phyloP scores from a whole-genome alignment of 441 rosid genomes.

The Eugenia klotzschiana region DNA sequence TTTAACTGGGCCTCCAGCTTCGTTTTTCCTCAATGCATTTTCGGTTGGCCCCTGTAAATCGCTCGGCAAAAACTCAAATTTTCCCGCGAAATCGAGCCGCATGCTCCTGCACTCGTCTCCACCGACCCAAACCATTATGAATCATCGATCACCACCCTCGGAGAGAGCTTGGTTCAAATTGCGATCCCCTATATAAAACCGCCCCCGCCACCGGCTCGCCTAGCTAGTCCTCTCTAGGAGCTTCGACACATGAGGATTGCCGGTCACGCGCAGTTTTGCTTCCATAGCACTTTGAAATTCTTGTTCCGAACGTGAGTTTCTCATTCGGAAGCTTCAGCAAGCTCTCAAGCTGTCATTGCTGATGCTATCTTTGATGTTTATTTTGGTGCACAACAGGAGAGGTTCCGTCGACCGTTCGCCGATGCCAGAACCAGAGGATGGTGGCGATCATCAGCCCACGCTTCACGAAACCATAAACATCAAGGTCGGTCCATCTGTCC shows the following conservation, averaged over 20 bases:
- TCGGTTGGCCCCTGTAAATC: not conserved
- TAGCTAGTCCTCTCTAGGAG: not conserved
- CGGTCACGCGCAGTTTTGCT: not conserved
- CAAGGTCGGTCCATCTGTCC: conserved; percentile 26
- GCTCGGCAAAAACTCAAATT: not conserved
- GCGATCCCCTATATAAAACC: no score
- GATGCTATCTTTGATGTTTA: not conserved
- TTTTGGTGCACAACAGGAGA: conserved; percentile 23
- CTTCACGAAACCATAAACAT: conserved; percentile 52
- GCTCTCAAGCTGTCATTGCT: not conserved
- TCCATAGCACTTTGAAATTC: not conserved
- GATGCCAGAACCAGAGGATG: conserved; percentile 41
- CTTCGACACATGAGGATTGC: not conserved
- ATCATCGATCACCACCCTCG: not conserved
- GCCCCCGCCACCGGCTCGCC: no score
- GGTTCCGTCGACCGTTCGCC: conserved; percentile 54
- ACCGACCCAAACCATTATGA: not conserved
- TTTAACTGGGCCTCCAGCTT: not conserved
- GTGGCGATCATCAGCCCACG: conserved; percentile 26
- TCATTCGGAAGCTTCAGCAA: not conserved
- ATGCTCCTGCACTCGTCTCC: not conserved
- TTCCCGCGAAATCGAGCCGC: not conserved
- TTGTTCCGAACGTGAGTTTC: not conserved
- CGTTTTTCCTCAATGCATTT: not conserved
- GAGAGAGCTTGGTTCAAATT: not conserved